Evolutionary conservation across 352 stramenopile species (phyloP), one percentile per base, ranked within the genome.

Genomic region (Globisporangium cylindrosporum): DNA sequence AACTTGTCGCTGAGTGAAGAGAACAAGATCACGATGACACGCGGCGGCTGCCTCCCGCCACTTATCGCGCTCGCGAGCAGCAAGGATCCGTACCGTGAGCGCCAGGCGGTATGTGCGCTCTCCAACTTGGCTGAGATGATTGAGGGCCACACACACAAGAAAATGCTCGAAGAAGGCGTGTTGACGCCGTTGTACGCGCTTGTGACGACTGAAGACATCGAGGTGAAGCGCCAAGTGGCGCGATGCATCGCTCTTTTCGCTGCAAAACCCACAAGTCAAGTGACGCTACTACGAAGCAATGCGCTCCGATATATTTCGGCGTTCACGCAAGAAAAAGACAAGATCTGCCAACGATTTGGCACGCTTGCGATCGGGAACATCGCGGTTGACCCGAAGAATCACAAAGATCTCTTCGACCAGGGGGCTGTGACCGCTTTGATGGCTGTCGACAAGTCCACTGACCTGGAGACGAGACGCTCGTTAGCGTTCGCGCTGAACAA

Each of bases 111-210:
- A 4, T 96, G 86, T n/a, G 90, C 96, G 34, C 76, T 99, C 1
- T 94, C 92, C 1, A 99, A 99, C 74, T 83, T 99, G 46, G 96
- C 96, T 5, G 96, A 99, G 68, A 98, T 98, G 83, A 93, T 98
- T 54, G 93, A 98, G 67, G 93, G 93, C 20, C 82, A 97, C 69
- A 98, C 96, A 15, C 96, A 99, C 74, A 93, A 94, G 64, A 96
- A 97, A 54, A 97, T 99, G 82, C 78, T 99, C 1, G 93, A 98
- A 64, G 95, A 98, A 61, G 84, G 88, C 4, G 80, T 93, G 59
- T 75, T 99, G n/a, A 91, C 89, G 4, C 90, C 89, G 41, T 71
- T 99, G 59, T 97, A 98, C 43, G 67, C 87, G 10, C 86, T 98
- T 12, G 82, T 89, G 46, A 81, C 74, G 0, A 82, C 76, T 1